Percentiles rank a stretch among this genome's conserved stretches.
Evolutionary conservation across 2,329 filamentous ascomycete genomes (phyloP).

Genomic region (Fusarium lyarnte): DNA sequence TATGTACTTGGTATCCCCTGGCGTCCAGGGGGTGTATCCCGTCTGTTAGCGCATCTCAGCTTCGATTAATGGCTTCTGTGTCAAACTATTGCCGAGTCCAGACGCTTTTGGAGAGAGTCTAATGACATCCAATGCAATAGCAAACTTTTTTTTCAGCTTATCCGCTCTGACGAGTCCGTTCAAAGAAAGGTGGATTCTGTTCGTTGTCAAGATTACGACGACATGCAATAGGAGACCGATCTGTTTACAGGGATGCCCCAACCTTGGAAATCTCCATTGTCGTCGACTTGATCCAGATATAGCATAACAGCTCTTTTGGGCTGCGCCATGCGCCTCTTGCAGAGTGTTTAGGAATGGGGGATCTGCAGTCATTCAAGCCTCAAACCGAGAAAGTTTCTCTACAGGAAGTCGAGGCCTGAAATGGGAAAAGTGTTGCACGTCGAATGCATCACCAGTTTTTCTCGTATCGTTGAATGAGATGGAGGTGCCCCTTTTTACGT

Average conservation of each 20-base stretch:
- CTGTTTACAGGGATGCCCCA: conserved; percentile 13
- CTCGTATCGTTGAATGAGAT: conserved; percentile 29
- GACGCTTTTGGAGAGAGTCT: conserved; percentile 6
- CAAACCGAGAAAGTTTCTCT: conserved; percentile 4
- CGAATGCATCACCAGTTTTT: conserved; percentile 25
- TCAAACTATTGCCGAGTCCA: conserved; percentile 27
- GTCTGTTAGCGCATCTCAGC: conserved; percentile 15
- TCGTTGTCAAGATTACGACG: conserved; percentile 14
- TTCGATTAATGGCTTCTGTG: conserved; percentile 12
- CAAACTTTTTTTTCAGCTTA: conserved; percentile 17
- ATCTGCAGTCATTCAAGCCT: conserved; percentile 24
- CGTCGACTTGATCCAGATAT: conserved; percentile 10
- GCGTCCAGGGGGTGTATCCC: conserved; percentile 8
- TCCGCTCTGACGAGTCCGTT: not conserved
- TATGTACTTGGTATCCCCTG: conserved; percentile 3
- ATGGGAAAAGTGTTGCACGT: conserved; percentile 27
- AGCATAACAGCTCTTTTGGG: conserved; percentile 10
- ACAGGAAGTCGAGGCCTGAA: conserved; percentile 13
- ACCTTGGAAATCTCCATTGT: conserved; percentile 10
- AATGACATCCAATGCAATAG: not conserved
- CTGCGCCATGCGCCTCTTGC: conserved; percentile 17
- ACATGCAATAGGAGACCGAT: conserved; percentile 1
- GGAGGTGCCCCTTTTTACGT: conserved; percentile 28
- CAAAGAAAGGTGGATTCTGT: not conserved
- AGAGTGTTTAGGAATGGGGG: conserved; percentile 34